Base-by-base conservation (phyloP, 2,329 filamentous ascomycete genomes). In the Blastomyces parvus region DNA sequence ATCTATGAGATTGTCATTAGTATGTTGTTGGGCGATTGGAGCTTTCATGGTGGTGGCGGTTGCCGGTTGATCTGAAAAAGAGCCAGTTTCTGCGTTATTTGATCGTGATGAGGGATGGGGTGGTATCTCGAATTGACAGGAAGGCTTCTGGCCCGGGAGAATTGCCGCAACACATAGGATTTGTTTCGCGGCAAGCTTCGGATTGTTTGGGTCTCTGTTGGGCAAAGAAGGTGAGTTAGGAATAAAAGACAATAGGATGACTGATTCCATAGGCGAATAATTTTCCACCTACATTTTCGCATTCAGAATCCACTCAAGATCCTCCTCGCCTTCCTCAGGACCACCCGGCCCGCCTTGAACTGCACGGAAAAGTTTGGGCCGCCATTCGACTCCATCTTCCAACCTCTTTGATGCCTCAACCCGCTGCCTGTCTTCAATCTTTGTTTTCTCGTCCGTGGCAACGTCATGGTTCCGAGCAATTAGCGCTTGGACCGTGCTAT, bases 391-490 rank as follows among this genome's bases (percentile, higher is more conserved):
- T 14, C 88, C 88, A 13, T 92, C 86, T 58, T 91, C 88, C 40
- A 84, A 84, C 70, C 94, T 84, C 71, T 85, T 85, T 22, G 91
- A 88, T 1, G 94, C 91, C 72, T 97, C 93, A 66, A 92, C 88
- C 71, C 94, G 84, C 76, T 99, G 94, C 71, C 84, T 86, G 70
- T 97, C 93, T 74, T 99, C 94, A 64, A 99, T 90, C 74, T 88
- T 89, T n/a, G 90, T 92, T 80, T 99, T 99, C 72, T 97, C 93
- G 66, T 94, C 89, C 0, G 94, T 99, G 3, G 94, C 94, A 9
- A 88, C 77, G 68, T 90, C 89, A 71, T 99, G 94, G 70, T 99
- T 92, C 64, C 87, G 86, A 59, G 88, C 86, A 71, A 88, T 89
- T 66, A 99, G 87, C 0, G 93, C 94, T 68, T 87, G 82, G 9